Evolutionary conservation across 148 eudicot species (phyloP).

Genomic region (Simmondsia chinensis): DNA sequence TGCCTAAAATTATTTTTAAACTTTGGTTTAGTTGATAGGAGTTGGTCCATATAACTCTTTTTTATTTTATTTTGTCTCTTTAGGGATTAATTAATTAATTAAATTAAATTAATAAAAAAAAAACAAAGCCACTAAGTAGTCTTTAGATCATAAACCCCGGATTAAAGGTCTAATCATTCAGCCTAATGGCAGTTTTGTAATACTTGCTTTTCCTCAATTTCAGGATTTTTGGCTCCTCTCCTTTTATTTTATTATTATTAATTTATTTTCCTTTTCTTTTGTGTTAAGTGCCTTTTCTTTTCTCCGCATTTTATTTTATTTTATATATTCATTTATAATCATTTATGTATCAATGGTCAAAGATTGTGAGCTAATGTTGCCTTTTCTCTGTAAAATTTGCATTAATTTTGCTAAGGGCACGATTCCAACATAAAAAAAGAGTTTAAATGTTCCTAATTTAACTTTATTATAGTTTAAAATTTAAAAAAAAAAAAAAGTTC

Average conservation of each 20-base stretch:
- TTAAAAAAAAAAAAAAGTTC: too few species aligned
- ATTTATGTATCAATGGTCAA: slow-evolving; percentile 10
- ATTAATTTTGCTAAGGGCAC: neutral
- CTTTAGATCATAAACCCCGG: slow-evolving; percentile 13
- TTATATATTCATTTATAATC: too few species aligned
- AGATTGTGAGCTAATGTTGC: slow-evolving; percentile 4
- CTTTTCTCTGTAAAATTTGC: neutral
- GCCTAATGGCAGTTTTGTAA: slow-evolving; percentile 16
- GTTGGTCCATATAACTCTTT: neutral
- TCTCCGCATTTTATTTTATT: too few species aligned
- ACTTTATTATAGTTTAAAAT: too few species aligned
- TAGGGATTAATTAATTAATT: too few species aligned
- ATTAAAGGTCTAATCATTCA: slow-evolving; percentile 24
- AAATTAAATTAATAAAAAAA: too few species aligned
- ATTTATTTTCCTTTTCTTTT: neutral
- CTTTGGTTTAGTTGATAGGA: slow-evolving; percentile 1
- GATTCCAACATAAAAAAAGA: too few species aligned
- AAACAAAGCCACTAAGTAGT: too few species aligned
- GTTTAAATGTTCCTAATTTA: too few species aligned
- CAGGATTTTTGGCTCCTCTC: slow-evolving; percentile 24
- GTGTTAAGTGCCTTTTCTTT: too few species aligned
- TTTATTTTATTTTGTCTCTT: too few species aligned
- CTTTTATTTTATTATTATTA: slow-evolving; percentile 8
- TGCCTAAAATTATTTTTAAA: neutral
- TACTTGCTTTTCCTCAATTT: slow-evolving; percentile 27